phyloP scores from a whole-genome alignment of 495 filamentous ascomycete species.

The Aspergillus asperescens region DNA sequence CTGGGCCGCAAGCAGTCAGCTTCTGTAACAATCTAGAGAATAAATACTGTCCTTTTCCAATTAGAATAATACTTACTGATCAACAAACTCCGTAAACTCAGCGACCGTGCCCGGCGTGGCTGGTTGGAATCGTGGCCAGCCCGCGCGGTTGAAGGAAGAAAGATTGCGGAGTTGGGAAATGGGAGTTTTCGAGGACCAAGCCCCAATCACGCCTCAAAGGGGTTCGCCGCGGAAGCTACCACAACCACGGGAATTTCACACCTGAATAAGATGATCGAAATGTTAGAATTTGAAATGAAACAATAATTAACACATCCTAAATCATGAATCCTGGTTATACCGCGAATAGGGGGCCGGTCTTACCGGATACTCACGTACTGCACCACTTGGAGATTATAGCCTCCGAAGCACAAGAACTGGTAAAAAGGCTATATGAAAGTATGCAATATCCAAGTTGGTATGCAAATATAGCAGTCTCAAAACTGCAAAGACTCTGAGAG shows the following conservation, averaged over 20 bases:
- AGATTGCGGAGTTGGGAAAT: slow-evolving; percentile 23
- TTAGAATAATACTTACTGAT: slow-evolving; percentile 18
- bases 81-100: slow-evolving; percentile 21
- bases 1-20: slow-evolving; percentile 19
- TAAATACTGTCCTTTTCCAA: not conserved
- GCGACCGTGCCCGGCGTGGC: slow-evolving; percentile 29
- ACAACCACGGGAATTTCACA: slow-evolving; percentile 16
- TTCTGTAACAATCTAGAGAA: not conserved
- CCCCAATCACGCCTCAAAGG: slow-evolving; percentile 25
- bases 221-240: slow-evolving; percentile 19
- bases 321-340: not conserved
- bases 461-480: not conserved
- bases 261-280: slow-evolving; percentile 1
- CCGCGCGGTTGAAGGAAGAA: slow-evolving; percentile 32
- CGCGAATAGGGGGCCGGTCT: not conserved
- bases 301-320: not conserved
- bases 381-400: not conserved
- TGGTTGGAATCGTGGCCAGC: slow-evolving; percentile 31
- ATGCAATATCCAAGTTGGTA: not conserved
- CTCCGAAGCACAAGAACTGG: not conserved
- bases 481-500: not conserved
- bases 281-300: not conserved
- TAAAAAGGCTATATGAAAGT: not conserved
- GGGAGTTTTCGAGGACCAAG: slow-evolving; percentile 27
- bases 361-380: slow-evolving; percentile 5